Conservation (phyloP, 2,329 filamentous ascomycete species). For the Aspergillus brasiliensis region DNA sequence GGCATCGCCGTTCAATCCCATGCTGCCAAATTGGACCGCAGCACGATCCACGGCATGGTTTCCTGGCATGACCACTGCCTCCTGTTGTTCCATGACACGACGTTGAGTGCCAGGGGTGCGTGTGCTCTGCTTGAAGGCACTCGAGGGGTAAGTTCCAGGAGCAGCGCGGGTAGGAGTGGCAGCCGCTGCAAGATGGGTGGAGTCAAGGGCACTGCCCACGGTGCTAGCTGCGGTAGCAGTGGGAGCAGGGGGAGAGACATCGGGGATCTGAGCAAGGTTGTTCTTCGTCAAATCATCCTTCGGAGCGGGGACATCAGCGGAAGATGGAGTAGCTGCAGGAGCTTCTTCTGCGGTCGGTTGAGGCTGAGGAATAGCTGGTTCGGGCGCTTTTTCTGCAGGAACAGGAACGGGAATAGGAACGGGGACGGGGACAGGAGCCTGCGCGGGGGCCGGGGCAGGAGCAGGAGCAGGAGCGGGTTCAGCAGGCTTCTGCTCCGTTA, state of each 20-base stretch:
- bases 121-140: conserved; percentile 72
- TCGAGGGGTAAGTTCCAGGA: conserved; percentile 75
- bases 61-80: conserved; percentile 96
- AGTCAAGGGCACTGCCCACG: conserved; percentile 80
- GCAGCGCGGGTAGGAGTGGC: conserved; percentile 58
- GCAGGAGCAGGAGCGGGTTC: not conserved
- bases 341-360: conserved; percentile 36
- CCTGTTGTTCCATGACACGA: conserved; percentile 88
- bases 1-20: conserved; percentile 76
- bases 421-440: conserved; percentile 22
- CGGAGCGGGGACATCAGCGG: conserved; percentile 62
- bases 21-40: conserved; percentile 93
- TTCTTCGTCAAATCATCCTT: conserved; percentile 85
- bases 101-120: conserved; percentile 81
- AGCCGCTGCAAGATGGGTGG: conserved; percentile 59
- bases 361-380: conserved; percentile 33
- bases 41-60: conserved; percentile 93
- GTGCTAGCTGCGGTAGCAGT: conserved; percentile 89
- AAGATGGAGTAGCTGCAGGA: conserved; percentile 40
- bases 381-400: conserved; percentile 38
- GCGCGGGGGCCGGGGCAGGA: not conserved
- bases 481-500: conserved; percentile 12
- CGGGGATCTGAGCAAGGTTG: conserved; percentile 88
- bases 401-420: conserved; percentile 42
- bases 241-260: conserved; percentile 73